Conservation (phyloP, 495 filamentous ascomycete genomes). For the Amorphotheca resinae region DNA sequence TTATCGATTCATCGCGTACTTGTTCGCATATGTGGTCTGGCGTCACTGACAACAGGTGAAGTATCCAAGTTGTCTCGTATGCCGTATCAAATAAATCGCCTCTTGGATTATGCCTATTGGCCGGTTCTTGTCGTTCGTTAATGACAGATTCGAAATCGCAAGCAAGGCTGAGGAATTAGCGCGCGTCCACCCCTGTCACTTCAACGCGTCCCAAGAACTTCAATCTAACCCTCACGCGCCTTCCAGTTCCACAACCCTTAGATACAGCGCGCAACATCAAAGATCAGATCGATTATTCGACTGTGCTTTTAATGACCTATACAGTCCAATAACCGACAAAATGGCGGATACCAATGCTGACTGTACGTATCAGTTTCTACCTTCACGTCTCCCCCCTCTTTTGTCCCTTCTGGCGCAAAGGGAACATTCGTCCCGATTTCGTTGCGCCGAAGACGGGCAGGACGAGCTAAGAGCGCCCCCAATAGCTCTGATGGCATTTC, state of each 20-base stretch:
- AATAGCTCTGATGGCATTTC: background rate
- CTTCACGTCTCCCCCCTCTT: background rate
- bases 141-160: too few relatives aligned
- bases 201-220: constrained; percentile 9
- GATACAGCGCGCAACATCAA: background rate
- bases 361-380: constrained; percentile 10
- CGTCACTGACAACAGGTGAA: background rate
- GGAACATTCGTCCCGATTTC: background rate
- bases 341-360: constrained; percentile 18
- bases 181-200: constrained; percentile 1
- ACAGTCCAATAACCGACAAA: background rate
- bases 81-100: too few relatives aligned
- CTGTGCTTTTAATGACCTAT: background rate
- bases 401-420: constrained; percentile 9
- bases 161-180: constrained; percentile 8
- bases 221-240: constrained; percentile 8
- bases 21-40: background rate
- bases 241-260: too few relatives aligned
- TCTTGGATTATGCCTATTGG: too few relatives aligned
- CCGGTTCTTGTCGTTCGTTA: too few relatives aligned
- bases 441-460: background rate
- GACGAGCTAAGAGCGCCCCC: background rate
- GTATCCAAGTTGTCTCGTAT: constrained; percentile 1
- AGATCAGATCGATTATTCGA: background rate
- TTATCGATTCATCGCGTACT: constrained; percentile 9